These are phyloP conservation scores for Neurospora sp. DNA, from an alignment of 495 filamentous ascomycete genomes.

Conservation along the genomic window DNA sequence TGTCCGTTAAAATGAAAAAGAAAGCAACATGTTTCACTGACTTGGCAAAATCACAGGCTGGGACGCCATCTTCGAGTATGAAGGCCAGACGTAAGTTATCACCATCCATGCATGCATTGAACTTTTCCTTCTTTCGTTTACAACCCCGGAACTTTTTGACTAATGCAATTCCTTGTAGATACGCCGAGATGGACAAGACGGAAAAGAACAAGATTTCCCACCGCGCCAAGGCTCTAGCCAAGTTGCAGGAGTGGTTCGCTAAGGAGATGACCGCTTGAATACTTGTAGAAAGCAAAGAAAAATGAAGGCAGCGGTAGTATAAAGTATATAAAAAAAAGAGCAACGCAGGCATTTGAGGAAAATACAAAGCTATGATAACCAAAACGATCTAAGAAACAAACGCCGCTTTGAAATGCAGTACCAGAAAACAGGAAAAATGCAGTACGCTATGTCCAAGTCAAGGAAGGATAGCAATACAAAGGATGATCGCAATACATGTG, in stretches of 20 bases:
- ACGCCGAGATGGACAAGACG: constrained; percentile 90
- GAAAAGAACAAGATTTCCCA: constrained; percentile 94
- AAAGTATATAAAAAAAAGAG: neutral
- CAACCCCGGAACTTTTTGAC: neutral
- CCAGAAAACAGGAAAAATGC: neutral
- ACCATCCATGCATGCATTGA: neutral
- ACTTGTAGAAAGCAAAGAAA: neutral
- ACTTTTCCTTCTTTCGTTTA: neutral
- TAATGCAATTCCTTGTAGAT: constrained; percentile 23
- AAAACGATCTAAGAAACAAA: neutral
- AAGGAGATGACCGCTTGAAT: constrained; percentile 27
- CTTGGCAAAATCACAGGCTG: constrained; percentile 47
- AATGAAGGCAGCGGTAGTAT: neutral
- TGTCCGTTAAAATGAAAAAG: neutral
- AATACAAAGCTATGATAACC: neutral
- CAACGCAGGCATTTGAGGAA: neutral
- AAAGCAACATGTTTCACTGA: neutral
- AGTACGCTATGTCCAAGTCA: neutral
- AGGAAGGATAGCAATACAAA: neutral
- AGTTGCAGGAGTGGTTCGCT: constrained; percentile 75
- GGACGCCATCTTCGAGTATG: constrained; percentile 94
- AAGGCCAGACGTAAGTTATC: constrained; percentile 66
- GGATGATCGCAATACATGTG: neutral
- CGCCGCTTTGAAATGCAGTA: neutral
- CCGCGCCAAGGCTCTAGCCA: constrained; percentile 71